Conservation (phyloP, 345 rosid genomes). For the Populus pruinosa region DNA sequence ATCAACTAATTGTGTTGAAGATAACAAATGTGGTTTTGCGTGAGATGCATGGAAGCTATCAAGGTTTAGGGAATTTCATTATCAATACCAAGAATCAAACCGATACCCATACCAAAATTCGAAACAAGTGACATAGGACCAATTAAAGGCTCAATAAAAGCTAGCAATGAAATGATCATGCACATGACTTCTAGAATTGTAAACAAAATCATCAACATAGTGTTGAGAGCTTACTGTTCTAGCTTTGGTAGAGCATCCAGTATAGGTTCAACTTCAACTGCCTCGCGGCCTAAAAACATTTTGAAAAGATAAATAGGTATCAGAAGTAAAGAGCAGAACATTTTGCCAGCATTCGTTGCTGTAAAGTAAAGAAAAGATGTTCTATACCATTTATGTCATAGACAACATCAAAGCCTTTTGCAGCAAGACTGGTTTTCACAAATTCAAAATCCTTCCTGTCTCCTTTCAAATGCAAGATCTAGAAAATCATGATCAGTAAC, state of each 20-base stretch:
- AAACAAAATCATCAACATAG: constrained; percentile 1
- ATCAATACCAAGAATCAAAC: background rate
- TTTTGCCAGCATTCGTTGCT: background rate
- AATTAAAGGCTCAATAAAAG: background rate
- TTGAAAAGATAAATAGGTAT: background rate
- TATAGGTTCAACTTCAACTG: constrained; percentile 85
- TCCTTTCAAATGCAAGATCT: constrained; percentile 95
- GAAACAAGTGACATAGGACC: background rate
- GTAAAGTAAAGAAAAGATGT: background rate
- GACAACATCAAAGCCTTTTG: constrained; percentile 88
- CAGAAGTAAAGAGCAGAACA: background rate
- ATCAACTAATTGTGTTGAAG: background rate
- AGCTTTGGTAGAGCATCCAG: constrained; percentile 88
- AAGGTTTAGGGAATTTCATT: background rate
- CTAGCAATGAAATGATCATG: background rate
- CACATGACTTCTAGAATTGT: background rate
- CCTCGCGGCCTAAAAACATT: constrained; percentile 70
- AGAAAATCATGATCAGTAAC: constrained; percentile 22
- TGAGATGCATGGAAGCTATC: background rate
- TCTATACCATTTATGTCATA: constrained; percentile 82
- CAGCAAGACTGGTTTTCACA: constrained; percentile 89
- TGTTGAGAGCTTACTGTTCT: constrained; percentile 61
- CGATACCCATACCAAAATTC: background rate
- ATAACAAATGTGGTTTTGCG: background rate
- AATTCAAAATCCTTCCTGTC: constrained; percentile 93